These are phyloP conservation scores for Podospora bellae-mahoneyi DNA, from an alignment of 495 filamentous ascomycete species.

Conservation along the genomic window DNA sequence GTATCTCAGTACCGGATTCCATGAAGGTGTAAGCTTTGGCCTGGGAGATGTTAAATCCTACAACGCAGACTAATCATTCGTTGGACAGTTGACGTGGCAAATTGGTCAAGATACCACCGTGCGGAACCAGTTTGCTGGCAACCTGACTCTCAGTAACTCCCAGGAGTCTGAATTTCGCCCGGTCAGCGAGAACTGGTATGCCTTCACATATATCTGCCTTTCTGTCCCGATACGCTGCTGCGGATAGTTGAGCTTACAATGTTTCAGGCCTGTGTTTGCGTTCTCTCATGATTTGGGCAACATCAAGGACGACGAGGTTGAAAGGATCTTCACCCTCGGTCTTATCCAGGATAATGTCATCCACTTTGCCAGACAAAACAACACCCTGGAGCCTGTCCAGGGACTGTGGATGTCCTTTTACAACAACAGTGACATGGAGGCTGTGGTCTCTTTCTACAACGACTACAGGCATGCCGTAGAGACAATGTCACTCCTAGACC, in stretches of 20 bases:
- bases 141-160: slow-evolving; percentile 59
- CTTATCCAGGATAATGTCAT: slow-evolving; percentile 70
- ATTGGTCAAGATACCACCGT: slow-evolving; percentile 64
- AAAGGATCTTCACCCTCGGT: slow-evolving; percentile 72
- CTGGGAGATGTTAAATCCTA: background rate
- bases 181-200: slow-evolving; percentile 65
- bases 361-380: slow-evolving; percentile 69
- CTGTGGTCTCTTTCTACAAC: slow-evolving; percentile 67
- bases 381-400: slow-evolving; percentile 61
- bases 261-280: slow-evolving; percentile 70
- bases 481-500: slow-evolving; percentile 61
- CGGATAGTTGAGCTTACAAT: slow-evolving; percentile 19
- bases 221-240: background rate
- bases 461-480: slow-evolving; percentile 58
- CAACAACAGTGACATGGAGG: slow-evolving; percentile 46
- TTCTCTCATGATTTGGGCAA: slow-evolving; percentile 72
- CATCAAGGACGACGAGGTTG: slow-evolving; percentile 31
- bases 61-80: slow-evolving; percentile 17
- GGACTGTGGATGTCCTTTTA: slow-evolving; percentile 77
- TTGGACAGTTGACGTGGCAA: slow-evolving; percentile 52
- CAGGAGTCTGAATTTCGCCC: slow-evolving; percentile 64
- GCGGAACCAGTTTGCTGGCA: slow-evolving; percentile 61
- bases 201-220: background rate
- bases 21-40: slow-evolving; percentile 35
- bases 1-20: slow-evolving; percentile 58